Conservation (phyloP, 345 rosid species). For the Chamaenerion angustifolium region DNA sequence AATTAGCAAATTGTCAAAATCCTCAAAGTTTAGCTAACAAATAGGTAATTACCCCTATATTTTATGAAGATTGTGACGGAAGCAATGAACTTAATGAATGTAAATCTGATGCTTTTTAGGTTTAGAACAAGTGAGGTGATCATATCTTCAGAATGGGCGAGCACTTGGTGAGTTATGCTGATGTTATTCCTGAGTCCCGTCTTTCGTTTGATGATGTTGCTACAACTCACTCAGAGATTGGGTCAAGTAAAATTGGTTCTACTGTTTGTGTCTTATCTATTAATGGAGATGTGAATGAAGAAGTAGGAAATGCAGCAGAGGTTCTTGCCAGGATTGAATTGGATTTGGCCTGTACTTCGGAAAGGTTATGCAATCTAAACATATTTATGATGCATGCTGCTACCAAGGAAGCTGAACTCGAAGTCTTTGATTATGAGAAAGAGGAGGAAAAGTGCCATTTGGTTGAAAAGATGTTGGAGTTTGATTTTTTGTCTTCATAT, state of each 20-base stretch:
- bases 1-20: too few species aligned
- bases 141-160: constrained; percentile 22
- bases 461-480: constrained; percentile 47
- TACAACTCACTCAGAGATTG: constrained; percentile 31
- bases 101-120: constrained; percentile 4
- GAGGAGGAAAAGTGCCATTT: constrained; percentile 16
- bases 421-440: constrained; percentile 27
- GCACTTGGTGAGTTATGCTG: constrained; percentile 6
- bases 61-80: too few species aligned
- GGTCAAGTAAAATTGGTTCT: constrained; percentile 34
- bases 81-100: too few species aligned
- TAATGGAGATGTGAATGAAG: constrained; percentile 30
- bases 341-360: constrained; percentile 57
- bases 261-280: constrained; percentile 20
- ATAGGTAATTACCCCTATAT: too few species aligned
- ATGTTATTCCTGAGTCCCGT: constrained; percentile 18
- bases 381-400: constrained; percentile 68
- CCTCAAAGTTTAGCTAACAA: too few species aligned
- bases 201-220: constrained; percentile 38
- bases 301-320: constrained; percentile 27
- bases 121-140: constrained; percentile 3
- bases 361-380: constrained; percentile 62
- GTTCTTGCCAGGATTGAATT: constrained; percentile 49
- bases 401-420: constrained; percentile 61
- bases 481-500: constrained; percentile 52